Evolutionary conservation across 2,329 filamentous ascomycete species (phyloP).

Genomic region (Cryphonectria radicalis): DNA sequence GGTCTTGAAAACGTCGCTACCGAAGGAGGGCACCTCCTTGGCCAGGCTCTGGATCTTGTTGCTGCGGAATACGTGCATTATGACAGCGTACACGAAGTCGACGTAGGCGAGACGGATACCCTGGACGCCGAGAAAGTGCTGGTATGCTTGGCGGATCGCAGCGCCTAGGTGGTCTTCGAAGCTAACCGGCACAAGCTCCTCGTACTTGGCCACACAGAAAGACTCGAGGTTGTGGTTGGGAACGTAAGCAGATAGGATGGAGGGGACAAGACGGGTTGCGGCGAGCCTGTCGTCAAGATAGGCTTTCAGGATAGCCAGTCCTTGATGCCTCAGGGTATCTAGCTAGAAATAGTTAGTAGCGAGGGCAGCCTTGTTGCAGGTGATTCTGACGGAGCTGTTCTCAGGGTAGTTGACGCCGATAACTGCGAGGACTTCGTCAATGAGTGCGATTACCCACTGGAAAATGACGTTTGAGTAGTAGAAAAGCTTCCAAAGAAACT

Average conservation of each 20-base stretch:
- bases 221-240: background rate
- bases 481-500: background rate
- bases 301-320: background rate
- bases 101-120: background rate
- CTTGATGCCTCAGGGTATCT: background rate
- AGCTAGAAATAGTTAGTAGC: constrained; percentile 11
- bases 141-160: constrained; percentile 4
- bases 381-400: background rate
- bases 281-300: background rate
- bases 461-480: no score
- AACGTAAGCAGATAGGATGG: no score
- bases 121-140: background rate
- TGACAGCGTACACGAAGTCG: constrained; percentile 1
- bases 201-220: background rate
- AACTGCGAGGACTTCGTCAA: background rate
- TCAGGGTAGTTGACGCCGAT: background rate
- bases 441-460: background rate
- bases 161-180: background rate
- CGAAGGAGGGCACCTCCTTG: constrained; percentile 5
- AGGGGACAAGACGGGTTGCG: background rate
- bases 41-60: background rate
- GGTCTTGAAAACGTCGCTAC: background rate
- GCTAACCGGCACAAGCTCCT: background rate
- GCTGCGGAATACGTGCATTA: background rate
- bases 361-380: background rate